phyloP scores from a whole-genome alignment of 345 rosid species.

The Citrus sinensis region DNA sequence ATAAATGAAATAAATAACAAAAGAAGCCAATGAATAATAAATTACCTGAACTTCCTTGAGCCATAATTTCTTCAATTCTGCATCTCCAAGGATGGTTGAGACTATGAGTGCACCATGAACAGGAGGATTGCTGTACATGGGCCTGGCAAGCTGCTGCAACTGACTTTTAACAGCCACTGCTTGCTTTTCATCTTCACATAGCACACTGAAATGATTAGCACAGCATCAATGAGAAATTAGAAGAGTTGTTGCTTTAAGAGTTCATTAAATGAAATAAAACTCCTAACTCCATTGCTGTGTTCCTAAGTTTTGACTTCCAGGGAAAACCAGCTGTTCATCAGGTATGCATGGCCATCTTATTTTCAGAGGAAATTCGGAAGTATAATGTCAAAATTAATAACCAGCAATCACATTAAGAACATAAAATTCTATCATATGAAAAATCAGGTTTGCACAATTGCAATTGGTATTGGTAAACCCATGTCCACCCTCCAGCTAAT shows the following conservation, averaged over 20 bases:
- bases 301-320: neutral
- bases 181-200: slow-evolving; percentile 82
- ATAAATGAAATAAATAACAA: neutral
- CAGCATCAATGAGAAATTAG: neutral
- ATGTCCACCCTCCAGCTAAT: neutral
- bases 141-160: slow-evolving; percentile 95
- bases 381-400: neutral
- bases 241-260: neutral
- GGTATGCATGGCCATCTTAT: neutral
- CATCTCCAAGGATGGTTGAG: slow-evolving; percentile 72
- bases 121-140: slow-evolving; percentile 99
- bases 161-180: slow-evolving; percentile 86
- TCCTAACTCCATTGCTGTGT: neutral
- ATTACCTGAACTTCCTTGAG: slow-evolving; percentile 90
- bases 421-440: neutral
- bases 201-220: slow-evolving; percentile 51
- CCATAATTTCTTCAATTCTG: slow-evolving; percentile 80
- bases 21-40: neutral
- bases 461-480: neutral
- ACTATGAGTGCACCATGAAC: slow-evolving; percentile 84
- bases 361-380: neutral
- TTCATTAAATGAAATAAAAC: neutral
- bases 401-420: neutral
- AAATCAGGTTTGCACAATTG: neutral
- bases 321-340: neutral